Evolutionary conservation across 2,329 filamentous ascomycete species (phyloP), one percentile per base, ranked within the genome.

Genomic region (Pestalotiopsis sp.): DNA sequence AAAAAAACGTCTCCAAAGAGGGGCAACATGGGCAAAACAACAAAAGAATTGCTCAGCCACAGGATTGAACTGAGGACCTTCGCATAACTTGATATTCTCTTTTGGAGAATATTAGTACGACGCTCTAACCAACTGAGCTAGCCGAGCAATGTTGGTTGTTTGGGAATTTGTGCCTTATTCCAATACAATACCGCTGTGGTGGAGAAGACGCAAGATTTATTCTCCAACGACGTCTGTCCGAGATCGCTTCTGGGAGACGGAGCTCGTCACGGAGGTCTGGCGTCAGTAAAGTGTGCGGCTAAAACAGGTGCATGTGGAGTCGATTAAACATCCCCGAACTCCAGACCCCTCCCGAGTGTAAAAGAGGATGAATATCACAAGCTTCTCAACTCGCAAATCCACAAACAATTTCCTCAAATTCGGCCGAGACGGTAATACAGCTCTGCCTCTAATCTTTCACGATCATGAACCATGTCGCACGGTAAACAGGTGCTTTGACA

Each of bases 31-130:
- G 61, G 38, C 39, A 5, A 64, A 49, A 64, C 9, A 2, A 20
- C 9, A 45, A 52, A 64, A 52, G 39, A 17, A 64, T 49, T 64
- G 61, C 61, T 64, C 61, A 64, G 61, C 61, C 61, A 64, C 61
- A 64, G 61, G 61, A 64, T 64, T 64, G 61, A 64, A 64, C 61
- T 64, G 61, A 64, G 61, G 61, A 64, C 61, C 61, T 64, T 64
- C 61, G 61, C 61, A 64, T 64, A 20, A 64, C 61, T 64, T 64
- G 17, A 64, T 64, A 64, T 64, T 62, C 59, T 41, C 9, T 7
- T 4, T 27, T 11, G 9, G 11, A 52, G 20, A 52, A 62, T 64
- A 64, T 64, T 64, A 64, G 61, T 64, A 64, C 61, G 61, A 64
- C 61, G 61, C 61, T 64, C 61, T 64, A 64, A 64, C 61, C 61